A percentile compares a stretch with the other conserved stretches of the same genome.
phyloP scores from a whole-genome alignment of 805 yeast species.

The Nematodospora valgi region DNA sequence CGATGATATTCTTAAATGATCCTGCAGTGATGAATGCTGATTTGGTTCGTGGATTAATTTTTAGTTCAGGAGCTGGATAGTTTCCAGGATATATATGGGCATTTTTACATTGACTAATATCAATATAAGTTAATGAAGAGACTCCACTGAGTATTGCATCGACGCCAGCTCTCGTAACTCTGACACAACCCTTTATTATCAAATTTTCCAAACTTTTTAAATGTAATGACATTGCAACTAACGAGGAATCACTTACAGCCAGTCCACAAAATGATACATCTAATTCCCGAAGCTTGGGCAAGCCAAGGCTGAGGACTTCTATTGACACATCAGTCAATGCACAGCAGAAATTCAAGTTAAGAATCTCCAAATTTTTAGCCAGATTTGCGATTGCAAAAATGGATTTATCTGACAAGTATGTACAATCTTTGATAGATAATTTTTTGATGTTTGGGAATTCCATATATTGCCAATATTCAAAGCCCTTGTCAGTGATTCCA shows the following conservation, averaged over 20 bases:
- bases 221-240: slow-evolving; percentile 56
- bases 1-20: slow-evolving; percentile 52
- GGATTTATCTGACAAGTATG: too few species aligned
- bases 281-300: slow-evolving; percentile 49
- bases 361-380: slow-evolving; percentile 47
- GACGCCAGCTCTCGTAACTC: slow-evolving; percentile 76
- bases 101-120: slow-evolving; percentile 70
- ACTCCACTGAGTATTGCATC: slow-evolving; percentile 62
- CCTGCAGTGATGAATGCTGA: too few species aligned
- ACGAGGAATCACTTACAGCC: slow-evolving; percentile 71
- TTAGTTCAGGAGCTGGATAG: slow-evolving; percentile 53
- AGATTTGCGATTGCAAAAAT: too few species aligned
- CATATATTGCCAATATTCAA: too few species aligned
- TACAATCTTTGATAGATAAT: too few species aligned
- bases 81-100: slow-evolving; percentile 61
- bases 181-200: slow-evolving; percentile 62
- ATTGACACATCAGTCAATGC: slow-evolving; percentile 67
- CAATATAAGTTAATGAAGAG: slow-evolving; percentile 47
- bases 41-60: too few species aligned
- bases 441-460: too few species aligned
- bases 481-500: too few species aligned
- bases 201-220: slow-evolving; percentile 47
- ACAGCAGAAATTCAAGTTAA: slow-evolving; percentile 73
- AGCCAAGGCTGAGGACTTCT: slow-evolving; percentile 65
- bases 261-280: slow-evolving; percentile 75